These are phyloP conservation scores for Pyronema omphalodes DNA, from an alignment of 495 filamentous ascomycete species.

Conservation along the genomic window DNA sequence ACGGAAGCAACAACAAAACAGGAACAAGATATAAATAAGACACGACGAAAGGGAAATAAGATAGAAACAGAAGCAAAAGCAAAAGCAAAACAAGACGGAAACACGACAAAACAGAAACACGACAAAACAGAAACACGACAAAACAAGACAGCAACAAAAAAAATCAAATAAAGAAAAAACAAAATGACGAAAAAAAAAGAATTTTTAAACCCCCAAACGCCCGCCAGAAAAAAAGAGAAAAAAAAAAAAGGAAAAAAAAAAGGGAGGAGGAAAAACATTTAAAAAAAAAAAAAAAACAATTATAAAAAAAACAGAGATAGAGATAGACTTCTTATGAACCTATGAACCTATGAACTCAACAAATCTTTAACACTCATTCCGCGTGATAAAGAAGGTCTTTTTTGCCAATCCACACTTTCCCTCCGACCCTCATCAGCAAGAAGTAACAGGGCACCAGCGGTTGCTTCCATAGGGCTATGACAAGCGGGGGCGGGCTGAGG, in stretches of 20 bases:
- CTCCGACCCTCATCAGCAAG: constrained; percentile 49
- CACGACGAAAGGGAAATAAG: too few species aligned
- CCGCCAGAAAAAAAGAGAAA: not conserved
- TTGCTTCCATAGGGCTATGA: constrained; percentile 45
- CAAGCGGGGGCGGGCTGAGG: constrained; percentile 21
- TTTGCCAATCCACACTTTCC: constrained; percentile 18
- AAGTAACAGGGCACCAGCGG: constrained; percentile 65
- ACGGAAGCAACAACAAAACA: too few species aligned
- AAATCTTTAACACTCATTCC: constrained; percentile 71
- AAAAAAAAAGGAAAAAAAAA: not conserved
- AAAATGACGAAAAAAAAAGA: too few species aligned
- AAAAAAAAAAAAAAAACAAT: not conserved
- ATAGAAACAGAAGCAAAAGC: too few species aligned
- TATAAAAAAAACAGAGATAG: constrained; percentile 13
- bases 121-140: not conserved
- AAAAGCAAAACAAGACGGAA: too few species aligned
- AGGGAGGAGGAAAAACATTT: not conserved
- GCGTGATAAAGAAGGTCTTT: constrained; percentile 17
- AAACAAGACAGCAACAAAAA: not conserved
- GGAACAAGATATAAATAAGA: too few species aligned
- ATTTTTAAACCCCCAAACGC: not conserved
- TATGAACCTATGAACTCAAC: constrained; percentile 46
- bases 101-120: too few species aligned
- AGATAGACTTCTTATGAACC: too few species aligned
- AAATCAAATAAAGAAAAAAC: not conserved